phyloP scores from a whole-genome alignment of 257 asterid species.

The Solanum chiquidenum region DNA sequence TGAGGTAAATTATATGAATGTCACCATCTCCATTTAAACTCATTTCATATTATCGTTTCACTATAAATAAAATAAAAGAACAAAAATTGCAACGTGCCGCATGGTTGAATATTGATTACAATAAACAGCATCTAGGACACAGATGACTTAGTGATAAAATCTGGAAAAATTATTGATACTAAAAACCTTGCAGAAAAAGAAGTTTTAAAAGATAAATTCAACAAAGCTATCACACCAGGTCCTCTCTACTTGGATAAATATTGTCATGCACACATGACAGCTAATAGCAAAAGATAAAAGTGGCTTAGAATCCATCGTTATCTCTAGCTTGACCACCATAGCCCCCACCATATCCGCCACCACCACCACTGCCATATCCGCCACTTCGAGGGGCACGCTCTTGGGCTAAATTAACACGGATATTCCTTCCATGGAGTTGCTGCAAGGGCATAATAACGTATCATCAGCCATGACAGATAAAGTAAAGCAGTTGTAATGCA shows the following conservation, averaged over 20 bases:
- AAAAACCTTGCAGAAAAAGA: neutral
- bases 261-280: conserved; percentile 15
- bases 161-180: neutral
- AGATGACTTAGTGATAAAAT: neutral
- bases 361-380: neutral
- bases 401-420: conserved; percentile 53
- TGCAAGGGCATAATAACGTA: neutral
- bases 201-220: neutral
- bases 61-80: neutral
- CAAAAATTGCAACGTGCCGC: neutral
- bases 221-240: neutral
- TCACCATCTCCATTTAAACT: neutral
- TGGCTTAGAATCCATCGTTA: conserved; percentile 22
- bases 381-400: conserved; percentile 47
- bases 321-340: conserved; percentile 15
- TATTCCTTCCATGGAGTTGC: conserved; percentile 61
- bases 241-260: neutral
- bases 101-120: neutral
- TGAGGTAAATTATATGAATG: neutral
- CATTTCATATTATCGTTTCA: neutral
- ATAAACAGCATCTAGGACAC: neutral
- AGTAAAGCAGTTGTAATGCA: neutral
- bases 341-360: conserved; percentile 25
- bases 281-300: neutral
- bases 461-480: neutral